phyloP scores from a whole-genome alignment of 495 filamentous ascomycete genomes.

The Articulospora tetracladia region DNA sequence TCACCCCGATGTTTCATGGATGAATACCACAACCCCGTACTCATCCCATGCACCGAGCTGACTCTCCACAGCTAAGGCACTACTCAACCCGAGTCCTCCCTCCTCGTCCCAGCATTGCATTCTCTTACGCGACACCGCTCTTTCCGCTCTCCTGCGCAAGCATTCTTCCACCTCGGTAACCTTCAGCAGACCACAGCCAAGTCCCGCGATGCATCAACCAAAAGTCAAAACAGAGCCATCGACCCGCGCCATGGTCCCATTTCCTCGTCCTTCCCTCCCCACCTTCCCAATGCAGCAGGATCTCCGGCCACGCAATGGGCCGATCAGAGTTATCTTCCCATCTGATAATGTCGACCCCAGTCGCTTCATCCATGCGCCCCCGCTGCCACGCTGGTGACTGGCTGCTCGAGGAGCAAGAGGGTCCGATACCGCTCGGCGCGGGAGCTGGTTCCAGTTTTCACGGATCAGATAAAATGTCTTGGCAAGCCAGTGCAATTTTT shows the following conservation, averaged over 20 bases:
- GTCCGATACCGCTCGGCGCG: not conserved
- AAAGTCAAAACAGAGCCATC: not conserved
- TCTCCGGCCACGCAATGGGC: not conserved
- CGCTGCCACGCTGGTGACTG: not conserved
- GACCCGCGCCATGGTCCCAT: not conserved
- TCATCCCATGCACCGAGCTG: too few species aligned
- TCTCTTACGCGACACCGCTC: conserved; percentile 9
- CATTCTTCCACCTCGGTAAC: not conserved
- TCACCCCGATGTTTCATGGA: too few species aligned
- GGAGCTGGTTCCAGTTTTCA: not conserved
- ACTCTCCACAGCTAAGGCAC: too few species aligned
- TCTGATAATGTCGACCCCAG: conserved; percentile 15
- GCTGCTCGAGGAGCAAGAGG: not conserved
- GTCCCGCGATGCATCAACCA: not conserved
- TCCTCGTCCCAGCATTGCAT: not conserved
- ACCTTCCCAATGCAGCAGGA: conserved; percentile 3
- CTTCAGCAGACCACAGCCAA: not conserved
- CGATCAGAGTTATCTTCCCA: conserved; percentile 15
- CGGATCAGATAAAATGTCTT: conserved; percentile 26
- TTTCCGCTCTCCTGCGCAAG: not conserved
- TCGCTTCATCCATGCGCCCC: not conserved
- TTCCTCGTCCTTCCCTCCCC: not conserved
- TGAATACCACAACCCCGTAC: too few species aligned
- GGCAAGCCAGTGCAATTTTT: conserved; percentile 1
- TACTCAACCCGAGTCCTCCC: not conserved